These are phyloP conservation scores for Juglanconis oblonga DNA, from an alignment of 2,329 filamentous ascomycete genomes.

Conservation along the genomic window DNA sequence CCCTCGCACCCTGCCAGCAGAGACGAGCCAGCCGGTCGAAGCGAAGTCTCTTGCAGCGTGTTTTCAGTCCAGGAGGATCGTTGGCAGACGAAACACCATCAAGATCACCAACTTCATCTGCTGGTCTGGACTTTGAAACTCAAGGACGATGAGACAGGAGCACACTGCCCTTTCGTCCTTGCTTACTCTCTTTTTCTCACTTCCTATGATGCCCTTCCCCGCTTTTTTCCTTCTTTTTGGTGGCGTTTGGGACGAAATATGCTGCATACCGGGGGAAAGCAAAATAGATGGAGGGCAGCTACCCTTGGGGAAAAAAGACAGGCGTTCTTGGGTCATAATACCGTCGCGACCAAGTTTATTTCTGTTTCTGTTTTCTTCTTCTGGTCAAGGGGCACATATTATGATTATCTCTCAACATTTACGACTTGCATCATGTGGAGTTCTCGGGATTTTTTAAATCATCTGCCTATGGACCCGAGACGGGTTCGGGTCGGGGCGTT, in stretches of 20 bases:
- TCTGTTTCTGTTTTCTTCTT: not conserved
- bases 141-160: not conserved
- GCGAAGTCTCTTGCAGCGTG: slow-evolving; percentile 17
- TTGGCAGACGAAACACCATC: slow-evolving; percentile 1
- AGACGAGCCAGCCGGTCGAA: slow-evolving; percentile 15
- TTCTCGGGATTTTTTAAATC: not conserved
- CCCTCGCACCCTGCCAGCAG: not conserved
- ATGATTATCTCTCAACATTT: slow-evolving; percentile 4
- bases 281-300: slow-evolving; percentile 12
- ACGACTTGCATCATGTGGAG: slow-evolving; percentile 6
- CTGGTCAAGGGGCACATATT: not conserved
- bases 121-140: not conserved
- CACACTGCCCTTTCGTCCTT: not conserved
- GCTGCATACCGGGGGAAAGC: slow-evolving; percentile 6
- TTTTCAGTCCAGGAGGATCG: slow-evolving; percentile 14
- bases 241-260: slow-evolving; percentile 11
- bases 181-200: not conserved
- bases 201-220: not conserved
- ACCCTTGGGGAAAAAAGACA: slow-evolving; percentile 5
- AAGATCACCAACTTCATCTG: slow-evolving; percentile 1
- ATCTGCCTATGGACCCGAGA: not conserved
- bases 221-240: not conserved
- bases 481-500: not conserved
- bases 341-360: not conserved
- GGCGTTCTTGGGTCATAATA: slow-evolving; percentile 10